A percentile compares a stretch with the other conserved stretches of the same genome.
Evolutionary conservation across 306 rosid genomes (phyloP).

Genomic region (Citrullus mucosospermus): DNA sequence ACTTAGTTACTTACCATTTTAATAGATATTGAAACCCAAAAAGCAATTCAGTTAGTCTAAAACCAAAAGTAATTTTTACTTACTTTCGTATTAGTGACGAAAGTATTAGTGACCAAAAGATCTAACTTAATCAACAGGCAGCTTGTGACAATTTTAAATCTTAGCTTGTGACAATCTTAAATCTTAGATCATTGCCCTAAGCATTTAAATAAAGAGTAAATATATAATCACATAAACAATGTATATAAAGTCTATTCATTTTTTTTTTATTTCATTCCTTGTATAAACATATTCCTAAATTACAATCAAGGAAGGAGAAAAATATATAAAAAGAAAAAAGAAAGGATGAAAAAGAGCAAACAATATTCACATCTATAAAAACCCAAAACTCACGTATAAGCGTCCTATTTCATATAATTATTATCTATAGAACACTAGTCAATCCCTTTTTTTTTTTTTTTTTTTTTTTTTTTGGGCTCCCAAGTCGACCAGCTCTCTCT

Average conservation of each 20-base stretch:
- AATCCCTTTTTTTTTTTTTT: background rate
- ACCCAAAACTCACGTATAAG: conserved; percentile 61
- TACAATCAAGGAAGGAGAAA: background rate
- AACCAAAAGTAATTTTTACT: too few relatives aligned
- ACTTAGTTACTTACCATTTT: too few relatives aligned
- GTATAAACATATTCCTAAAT: conserved; percentile 7
- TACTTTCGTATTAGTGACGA: too few relatives aligned
- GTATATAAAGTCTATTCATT: background rate
- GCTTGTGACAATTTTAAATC: too few relatives aligned
- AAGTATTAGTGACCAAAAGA: too few relatives aligned
- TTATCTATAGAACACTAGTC: background rate
- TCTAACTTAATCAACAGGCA: too few relatives aligned
- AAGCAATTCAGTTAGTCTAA: too few relatives aligned
- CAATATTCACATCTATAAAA: conserved; percentile 39
- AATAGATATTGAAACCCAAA: too few relatives aligned
- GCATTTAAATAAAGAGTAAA: too few relatives aligned
- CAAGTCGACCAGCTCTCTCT: conserved; percentile 30
- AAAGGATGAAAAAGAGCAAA: background rate
- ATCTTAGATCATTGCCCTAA: too few relatives aligned
- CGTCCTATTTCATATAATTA: conserved; percentile 8
- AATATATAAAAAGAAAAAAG: background rate
- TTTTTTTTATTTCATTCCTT: conserved; percentile 23
- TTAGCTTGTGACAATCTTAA: too few relatives aligned
- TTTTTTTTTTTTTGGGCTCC: background rate
- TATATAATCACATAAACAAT: too few relatives aligned